Conservation (phyloP, 495 filamentous ascomycete species). For the Lophiotrema nucula region DNA sequence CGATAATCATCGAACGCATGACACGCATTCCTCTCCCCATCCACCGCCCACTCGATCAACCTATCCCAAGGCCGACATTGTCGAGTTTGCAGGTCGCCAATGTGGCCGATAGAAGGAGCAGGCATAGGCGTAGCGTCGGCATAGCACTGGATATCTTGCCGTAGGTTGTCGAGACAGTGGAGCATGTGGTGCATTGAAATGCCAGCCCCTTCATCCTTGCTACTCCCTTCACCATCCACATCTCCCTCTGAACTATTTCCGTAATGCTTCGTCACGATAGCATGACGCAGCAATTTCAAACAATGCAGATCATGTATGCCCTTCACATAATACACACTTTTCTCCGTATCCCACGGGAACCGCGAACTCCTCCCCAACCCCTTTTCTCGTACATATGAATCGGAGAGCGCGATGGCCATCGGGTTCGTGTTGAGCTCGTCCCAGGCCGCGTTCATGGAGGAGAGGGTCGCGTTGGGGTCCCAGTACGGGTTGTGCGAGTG, state of each 20-base stretch:
- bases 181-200: conserved; percentile 12
- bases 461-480: conserved; percentile 13
- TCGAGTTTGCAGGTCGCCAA: conserved; percentile 19
- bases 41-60: conserved; percentile 13
- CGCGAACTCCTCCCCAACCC: conserved; percentile 8
- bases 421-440: conserved; percentile 23
- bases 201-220: no score
- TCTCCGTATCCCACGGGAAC: conserved; percentile 31
- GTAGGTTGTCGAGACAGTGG: conserved; percentile 26
- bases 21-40: conserved; percentile 23
- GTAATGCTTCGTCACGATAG: conserved; percentile 1
- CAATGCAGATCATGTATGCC: conserved; percentile 29
- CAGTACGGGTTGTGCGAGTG: conserved; percentile 17
- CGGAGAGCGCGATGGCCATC: conserved; percentile 18
- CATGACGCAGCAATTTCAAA: conserved; percentile 24
- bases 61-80: conserved; percentile 25
- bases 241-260: not conserved
- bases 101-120: not conserved
- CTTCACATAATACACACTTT: conserved; percentile 29
- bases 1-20: conserved; percentile 24
- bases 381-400: conserved; percentile 10
- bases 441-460: conserved; percentile 15
- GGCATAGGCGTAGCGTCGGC: conserved; percentile 33
- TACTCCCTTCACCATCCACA: no score
- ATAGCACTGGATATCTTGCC: conserved; percentile 27